These are phyloP conservation scores for Groenewaldozyma auringiensis DNA, from an alignment of 1,139 yeast genomes.

Conservation along the genomic window DNA sequence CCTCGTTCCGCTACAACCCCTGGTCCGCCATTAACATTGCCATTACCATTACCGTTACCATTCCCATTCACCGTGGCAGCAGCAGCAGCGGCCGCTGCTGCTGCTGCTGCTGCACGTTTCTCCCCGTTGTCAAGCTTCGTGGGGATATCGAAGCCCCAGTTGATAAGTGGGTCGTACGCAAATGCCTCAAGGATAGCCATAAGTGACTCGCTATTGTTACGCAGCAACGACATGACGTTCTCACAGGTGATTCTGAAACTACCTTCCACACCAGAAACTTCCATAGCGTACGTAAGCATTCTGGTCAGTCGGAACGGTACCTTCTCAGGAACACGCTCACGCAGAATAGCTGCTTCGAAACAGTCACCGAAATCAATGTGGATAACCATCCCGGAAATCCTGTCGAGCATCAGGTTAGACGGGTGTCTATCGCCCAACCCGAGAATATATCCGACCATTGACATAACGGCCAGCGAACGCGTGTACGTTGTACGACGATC, in stretches of 20 bases:
- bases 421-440: constrained; percentile 99
- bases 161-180: constrained; percentile 96
- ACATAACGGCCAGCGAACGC: constrained; percentile 94
- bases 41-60: constrained; percentile 6
- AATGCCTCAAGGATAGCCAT: constrained; percentile 98
- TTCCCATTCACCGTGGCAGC: not conserved
- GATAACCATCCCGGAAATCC: constrained; percentile 88
- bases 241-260: constrained; percentile 95
- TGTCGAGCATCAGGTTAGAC: constrained; percentile 88
- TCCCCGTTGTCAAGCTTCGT: constrained; percentile 44
- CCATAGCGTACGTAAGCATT: constrained; percentile 98
- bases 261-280: constrained; percentile 97
- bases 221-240: constrained; percentile 88
- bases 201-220: constrained; percentile 90
- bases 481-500: constrained; percentile 96
- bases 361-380: constrained; percentile 99
- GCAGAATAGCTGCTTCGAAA: constrained; percentile 92
- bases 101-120: constrained; percentile 3
- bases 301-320: constrained; percentile 96
- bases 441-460: constrained; percentile 93
- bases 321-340: constrained; percentile 96
- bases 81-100: constrained; percentile 1
- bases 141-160: constrained; percentile 97
- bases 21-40: constrained; percentile 7
- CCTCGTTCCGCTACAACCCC: constrained; percentile 3